phyloP scores from a whole-genome alignment of 2,329 filamentous ascomycete species.

The Teratosphaeria zuluensis region DNA sequence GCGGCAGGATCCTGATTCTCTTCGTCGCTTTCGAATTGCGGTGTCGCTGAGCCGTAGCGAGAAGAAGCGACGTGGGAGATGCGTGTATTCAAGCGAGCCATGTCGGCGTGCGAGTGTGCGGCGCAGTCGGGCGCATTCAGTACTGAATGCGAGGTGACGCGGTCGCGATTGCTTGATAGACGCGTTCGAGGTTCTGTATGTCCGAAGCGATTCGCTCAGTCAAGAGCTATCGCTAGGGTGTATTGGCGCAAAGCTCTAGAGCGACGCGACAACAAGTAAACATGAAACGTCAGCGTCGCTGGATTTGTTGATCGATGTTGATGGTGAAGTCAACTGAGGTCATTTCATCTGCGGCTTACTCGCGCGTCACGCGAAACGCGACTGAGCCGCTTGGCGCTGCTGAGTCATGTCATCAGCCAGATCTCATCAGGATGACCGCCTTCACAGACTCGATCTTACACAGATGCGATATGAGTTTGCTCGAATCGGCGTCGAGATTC shows the following conservation, averaged over 20 bases:
- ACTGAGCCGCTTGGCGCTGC: not conserved
- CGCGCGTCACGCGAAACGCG: not conserved
- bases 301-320: not conserved
- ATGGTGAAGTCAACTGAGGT: not conserved
- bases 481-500: not conserved
- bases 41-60: constrained; percentile 11
- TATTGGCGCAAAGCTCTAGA: not conserved
- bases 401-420: not conserved
- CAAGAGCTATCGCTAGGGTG: not conserved
- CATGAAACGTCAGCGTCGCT: not conserved
- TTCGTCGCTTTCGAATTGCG: constrained; percentile 30
- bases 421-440: not conserved
- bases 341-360: not conserved
- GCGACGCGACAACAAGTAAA: not conserved
- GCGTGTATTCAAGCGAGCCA: constrained; percentile 17
- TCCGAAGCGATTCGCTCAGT: not conserved
- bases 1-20: constrained; percentile 30
- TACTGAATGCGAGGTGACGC: not conserved
- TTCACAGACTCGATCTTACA: not conserved
- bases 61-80: constrained; percentile 8
- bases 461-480: not conserved
- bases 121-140: not conserved
- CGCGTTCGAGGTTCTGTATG: not conserved
- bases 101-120: constrained; percentile 4
- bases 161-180: not conserved